Percentiles rank a stretch among this genome's conserved stretches.
These are phyloP conservation scores for Sphagnum fallax DNA, from an alignment of 228 moss, liverwort and hornwort species.

Conservation along the genomic window DNA sequence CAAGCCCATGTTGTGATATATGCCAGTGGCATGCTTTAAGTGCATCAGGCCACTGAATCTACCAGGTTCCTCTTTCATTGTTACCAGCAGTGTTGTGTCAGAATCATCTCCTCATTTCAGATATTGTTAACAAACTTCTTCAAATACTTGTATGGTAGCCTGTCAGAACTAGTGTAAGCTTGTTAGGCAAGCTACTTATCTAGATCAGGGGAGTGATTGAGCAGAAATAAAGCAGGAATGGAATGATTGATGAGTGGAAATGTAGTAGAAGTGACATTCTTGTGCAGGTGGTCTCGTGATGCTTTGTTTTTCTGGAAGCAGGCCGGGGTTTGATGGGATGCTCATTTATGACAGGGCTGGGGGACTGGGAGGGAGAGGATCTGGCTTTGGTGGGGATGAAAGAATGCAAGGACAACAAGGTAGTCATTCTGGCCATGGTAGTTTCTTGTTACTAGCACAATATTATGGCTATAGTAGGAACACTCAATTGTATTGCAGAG, in stretches of 20 bases:
- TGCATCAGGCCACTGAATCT: slow-evolving; percentile 41
- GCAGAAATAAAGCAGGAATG: too few relatives aligned
- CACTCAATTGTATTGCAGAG: background rate
- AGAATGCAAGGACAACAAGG: slow-evolving; percentile 43
- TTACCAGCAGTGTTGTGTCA: slow-evolving; percentile 3
- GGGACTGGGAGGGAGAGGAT: slow-evolving; percentile 45
- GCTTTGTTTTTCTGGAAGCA: slow-evolving; percentile 29
- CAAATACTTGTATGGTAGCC: background rate
- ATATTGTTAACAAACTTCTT: background rate
- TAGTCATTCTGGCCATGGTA: slow-evolving; percentile 19
- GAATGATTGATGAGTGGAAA: too few relatives aligned
- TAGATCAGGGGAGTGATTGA: too few relatives aligned
- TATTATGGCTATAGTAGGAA: background rate
- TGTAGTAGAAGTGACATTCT: too few relatives aligned
- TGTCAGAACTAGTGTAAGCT: background rate
- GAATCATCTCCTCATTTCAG: slow-evolving; percentile 1
- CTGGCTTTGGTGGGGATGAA: slow-evolving; percentile 34
- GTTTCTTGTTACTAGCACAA: background rate
- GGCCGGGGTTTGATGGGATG: slow-evolving; percentile 79
- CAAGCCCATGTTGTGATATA: slow-evolving; percentile 47
- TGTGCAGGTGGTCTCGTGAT: background rate
- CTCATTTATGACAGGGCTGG: slow-evolving; percentile 36
- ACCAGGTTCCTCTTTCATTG: slow-evolving; percentile 1
- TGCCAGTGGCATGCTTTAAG: slow-evolving; percentile 58
- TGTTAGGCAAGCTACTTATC: too few relatives aligned